A percentile compares a stretch with the other conserved stretches of the same genome.
These are phyloP conservation scores for Dissoconium aciculare DNA, from an alignment of 2,329 filamentous ascomycete genomes.

Conservation along the genomic window DNA sequence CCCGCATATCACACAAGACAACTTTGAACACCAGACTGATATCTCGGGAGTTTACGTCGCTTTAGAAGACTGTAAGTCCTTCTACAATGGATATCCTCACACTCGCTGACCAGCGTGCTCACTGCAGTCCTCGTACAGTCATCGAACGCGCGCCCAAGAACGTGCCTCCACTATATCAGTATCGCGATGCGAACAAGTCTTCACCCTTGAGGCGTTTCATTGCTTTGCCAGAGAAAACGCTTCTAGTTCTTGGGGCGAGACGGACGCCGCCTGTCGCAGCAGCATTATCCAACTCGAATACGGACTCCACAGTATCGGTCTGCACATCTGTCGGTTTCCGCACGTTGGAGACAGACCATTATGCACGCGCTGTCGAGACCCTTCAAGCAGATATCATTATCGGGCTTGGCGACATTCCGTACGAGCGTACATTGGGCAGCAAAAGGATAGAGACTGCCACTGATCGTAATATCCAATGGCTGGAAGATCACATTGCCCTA, in stretches of 20 bases:
- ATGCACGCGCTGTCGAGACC: constrained; percentile 47
- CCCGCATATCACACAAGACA: constrained; percentile 82
- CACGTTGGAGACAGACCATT: constrained; percentile 52
- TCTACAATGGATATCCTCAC: no score
- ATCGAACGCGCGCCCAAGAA: constrained; percentile 42
- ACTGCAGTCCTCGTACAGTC: constrained; percentile 36
- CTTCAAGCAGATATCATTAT: constrained; percentile 69
- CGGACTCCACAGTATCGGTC: constrained; percentile 55
- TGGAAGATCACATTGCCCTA: constrained; percentile 47
- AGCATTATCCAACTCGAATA: constrained; percentile 38
- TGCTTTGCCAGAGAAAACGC: constrained; percentile 47
- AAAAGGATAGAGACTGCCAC: constrained; percentile 74
- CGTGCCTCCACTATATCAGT: constrained; percentile 39
- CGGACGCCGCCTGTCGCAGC: constrained; percentile 60
- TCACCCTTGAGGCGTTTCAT: constrained; percentile 63
- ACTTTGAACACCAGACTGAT: constrained; percentile 48
- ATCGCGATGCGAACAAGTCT: constrained; percentile 28
- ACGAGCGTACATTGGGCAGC: constrained; percentile 29
- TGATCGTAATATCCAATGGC: constrained; percentile 72
- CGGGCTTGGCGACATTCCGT: constrained; percentile 58
- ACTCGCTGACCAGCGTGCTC: no score
- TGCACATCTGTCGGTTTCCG: constrained; percentile 79
- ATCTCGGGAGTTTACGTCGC: constrained; percentile 63
- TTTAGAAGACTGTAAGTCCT: constrained; percentile 73
- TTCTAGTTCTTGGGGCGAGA: constrained; percentile 62